Evolutionary conservation across 148 eudicot species (phyloP).

Genomic region (Rhododendron molle): DNA sequence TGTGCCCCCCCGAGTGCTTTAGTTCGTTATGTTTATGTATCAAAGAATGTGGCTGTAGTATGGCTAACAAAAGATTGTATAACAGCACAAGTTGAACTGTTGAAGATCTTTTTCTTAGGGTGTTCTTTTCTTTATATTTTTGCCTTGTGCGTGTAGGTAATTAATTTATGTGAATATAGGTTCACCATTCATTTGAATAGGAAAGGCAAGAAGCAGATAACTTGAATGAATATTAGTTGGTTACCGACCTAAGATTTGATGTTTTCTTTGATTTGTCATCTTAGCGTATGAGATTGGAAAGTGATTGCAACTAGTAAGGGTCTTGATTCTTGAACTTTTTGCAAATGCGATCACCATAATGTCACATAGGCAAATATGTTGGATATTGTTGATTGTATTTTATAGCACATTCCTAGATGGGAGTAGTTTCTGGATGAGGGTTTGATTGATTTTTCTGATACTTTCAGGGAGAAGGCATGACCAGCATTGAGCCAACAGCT

Average conservation of each 20-base stretch:
- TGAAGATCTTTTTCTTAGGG: background rate
- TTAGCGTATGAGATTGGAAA: background rate
- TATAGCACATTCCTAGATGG: background rate
- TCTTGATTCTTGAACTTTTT: background rate
- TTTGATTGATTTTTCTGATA: background rate
- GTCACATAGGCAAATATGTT: background rate
- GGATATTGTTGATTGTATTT: background rate
- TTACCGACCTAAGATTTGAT: background rate
- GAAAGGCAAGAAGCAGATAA: background rate
- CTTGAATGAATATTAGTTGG: background rate
- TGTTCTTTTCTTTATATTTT: background rate
- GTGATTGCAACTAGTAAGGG: background rate
- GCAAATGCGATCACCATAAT: background rate
- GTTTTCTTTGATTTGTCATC: background rate
- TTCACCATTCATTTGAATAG: background rate
- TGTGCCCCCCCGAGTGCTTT: background rate
- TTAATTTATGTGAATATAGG: background rate
- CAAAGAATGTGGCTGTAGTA: background rate
- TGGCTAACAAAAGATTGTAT: background rate
- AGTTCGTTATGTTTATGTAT: background rate
- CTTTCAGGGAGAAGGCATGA: constrained; percentile 90
- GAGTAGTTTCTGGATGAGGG: background rate
- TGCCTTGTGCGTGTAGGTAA: background rate
- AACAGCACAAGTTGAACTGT: background rate
- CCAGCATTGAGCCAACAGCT: constrained; percentile 89